phyloP scores from a whole-genome alignment of 2,329 filamentous ascomycete genomes.

The Plectosphaerella cucumerina region DNA sequence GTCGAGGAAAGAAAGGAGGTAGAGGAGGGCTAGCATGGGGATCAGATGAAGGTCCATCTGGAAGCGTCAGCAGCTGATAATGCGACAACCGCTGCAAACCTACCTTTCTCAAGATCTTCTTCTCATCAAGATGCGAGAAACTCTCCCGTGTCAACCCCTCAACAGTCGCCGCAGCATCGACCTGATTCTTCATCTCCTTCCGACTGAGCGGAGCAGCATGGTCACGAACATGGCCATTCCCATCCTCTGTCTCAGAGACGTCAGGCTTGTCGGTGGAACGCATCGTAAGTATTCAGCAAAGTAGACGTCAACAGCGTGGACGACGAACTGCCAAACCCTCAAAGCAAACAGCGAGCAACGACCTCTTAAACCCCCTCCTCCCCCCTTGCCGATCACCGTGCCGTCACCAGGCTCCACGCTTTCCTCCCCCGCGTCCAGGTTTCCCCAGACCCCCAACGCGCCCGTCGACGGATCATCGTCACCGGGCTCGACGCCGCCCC shows the following conservation, averaged over 20 bases:
- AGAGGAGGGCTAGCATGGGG: slow-evolving; percentile 63
- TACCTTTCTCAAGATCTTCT: slow-evolving; percentile 54
- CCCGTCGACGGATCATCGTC: no score
- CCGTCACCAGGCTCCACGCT: no score
- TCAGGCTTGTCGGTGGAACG: slow-evolving; percentile 5
- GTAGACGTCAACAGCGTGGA: no score
- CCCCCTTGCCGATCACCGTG: no score
- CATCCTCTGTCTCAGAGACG: slow-evolving; percentile 6
- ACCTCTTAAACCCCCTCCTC: no score
- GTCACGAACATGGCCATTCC: not conserved
- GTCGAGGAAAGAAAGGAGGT: slow-evolving; percentile 67
- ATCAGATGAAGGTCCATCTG: slow-evolving; percentile 49
- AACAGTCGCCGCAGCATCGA: slow-evolving; percentile 2
- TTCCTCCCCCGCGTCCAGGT: no score
- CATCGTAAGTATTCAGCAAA: no score
- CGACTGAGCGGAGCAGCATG: not conserved
- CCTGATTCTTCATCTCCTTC: slow-evolving; percentile 3
- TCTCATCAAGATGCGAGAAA: slow-evolving; percentile 45
- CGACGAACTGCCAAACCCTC: no score
- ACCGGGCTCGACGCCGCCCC: no score
- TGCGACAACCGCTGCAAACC: not conserved
- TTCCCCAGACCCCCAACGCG: no score
- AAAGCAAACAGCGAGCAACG: no score
- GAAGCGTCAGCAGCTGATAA: not conserved
- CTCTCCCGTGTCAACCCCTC: slow-evolving; percentile 4